Conservation (phyloP, 164 flowering plant genomes). For the Stephania japonica region DNA sequence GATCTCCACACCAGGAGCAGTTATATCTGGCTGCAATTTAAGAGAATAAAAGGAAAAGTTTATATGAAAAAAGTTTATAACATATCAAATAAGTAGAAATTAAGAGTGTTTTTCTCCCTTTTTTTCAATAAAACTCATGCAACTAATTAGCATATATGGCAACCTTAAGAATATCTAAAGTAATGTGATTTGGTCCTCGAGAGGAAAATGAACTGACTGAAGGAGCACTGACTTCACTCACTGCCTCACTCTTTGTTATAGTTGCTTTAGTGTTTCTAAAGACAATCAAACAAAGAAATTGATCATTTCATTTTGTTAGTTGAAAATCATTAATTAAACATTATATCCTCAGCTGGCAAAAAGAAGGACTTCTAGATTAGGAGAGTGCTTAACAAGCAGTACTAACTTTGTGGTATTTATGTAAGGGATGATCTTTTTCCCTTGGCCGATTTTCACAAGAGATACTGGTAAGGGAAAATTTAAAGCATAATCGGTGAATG, state of each 20-base stretch:
- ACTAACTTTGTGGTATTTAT: background rate
- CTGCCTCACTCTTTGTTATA: slow-evolving; percentile 24
- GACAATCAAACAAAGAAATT: background rate
- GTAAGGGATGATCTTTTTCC: background rate
- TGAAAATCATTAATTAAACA: background rate
- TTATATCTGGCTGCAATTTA: slow-evolving; percentile 4
- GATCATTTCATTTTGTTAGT: background rate
- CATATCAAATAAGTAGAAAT: too few species aligned
- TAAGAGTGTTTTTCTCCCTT: too few species aligned
- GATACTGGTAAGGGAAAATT: background rate
- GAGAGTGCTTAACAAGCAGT: background rate
- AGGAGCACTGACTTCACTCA: slow-evolving; percentile 32
- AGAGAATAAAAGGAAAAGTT: too few species aligned
- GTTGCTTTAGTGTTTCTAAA: background rate
- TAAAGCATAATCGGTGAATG: background rate
- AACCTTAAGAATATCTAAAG: slow-evolving; percentile 38
- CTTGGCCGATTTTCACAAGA: background rate
- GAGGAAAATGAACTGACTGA: slow-evolving; percentile 43
- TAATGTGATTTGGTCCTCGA: slow-evolving; percentile 41
- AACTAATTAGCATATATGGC: background rate
- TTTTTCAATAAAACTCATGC: too few species aligned
- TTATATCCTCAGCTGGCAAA: too few species aligned
- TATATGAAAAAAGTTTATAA: too few species aligned
- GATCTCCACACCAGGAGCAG: background rate
- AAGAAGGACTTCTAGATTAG: too few species aligned